phyloP scores from a whole-genome alignment of 345 rosid species.

The Lagerstroemia speciosa region DNA sequence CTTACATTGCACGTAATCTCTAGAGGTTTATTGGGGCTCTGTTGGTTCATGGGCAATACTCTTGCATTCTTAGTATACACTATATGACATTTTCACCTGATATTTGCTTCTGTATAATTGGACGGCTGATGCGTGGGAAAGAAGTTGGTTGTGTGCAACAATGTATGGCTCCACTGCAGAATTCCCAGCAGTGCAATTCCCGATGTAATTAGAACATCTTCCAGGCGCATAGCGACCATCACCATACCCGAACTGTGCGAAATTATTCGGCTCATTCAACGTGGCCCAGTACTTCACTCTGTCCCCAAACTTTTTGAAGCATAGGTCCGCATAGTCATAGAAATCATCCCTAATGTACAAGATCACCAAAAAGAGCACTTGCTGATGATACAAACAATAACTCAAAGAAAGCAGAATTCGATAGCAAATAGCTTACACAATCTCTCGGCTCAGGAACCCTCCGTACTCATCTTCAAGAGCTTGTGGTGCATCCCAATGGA shows the following conservation, averaged over 20 bases:
- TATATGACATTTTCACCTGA: constrained; percentile 9
- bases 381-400: neutral
- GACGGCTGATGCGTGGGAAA: constrained; percentile 25
- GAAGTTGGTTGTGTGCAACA: constrained; percentile 19
- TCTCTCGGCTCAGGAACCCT: constrained; percentile 19
- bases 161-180: constrained; percentile 27
- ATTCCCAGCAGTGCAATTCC: constrained; percentile 13
- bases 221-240: constrained; percentile 6
- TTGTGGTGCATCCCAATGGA: constrained; percentile 29
- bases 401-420: neutral
- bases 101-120: constrained; percentile 21
- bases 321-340: constrained; percentile 7
- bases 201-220: constrained; percentile 12
- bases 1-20: no score
- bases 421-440: constrained; percentile 12
- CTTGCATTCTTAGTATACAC: no score
- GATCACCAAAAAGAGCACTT: neutral
- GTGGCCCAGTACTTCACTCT: constrained; percentile 22
- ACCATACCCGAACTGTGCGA: constrained; percentile 1
- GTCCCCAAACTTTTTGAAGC: constrained; percentile 22
- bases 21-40: no score
- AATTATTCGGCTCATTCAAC: constrained; percentile 13
- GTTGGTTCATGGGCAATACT: no score
- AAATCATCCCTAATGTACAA: constrained; percentile 14
- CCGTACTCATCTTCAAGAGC: constrained; percentile 23